These are phyloP conservation scores for Canavalia ensiformis DNA, from an alignment of 306 rosid genomes.

Conservation along the genomic window DNA sequence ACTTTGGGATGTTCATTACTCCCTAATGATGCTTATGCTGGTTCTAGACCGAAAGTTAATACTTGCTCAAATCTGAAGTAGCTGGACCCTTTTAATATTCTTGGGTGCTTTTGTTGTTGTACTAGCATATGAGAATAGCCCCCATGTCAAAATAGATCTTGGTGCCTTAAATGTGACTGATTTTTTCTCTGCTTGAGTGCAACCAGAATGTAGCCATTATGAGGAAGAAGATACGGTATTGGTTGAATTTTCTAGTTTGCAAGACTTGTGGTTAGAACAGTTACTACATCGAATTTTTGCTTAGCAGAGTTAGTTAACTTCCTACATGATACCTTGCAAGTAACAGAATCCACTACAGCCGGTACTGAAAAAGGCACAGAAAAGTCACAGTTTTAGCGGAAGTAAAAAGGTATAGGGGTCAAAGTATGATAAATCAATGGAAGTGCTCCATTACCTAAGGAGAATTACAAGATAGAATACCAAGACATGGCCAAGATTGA, in stretches of 20 bases:
- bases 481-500: too few relatives aligned
- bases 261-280: constrained; percentile 99
- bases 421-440: too few relatives aligned
- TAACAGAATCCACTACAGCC: constrained; percentile 70
- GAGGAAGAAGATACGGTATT: constrained; percentile 94
- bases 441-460: too few relatives aligned
- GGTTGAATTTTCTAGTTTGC: constrained; percentile 93
- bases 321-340: constrained; percentile 96
- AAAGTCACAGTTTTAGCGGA: too few relatives aligned
- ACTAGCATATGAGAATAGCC: constrained; percentile 92
- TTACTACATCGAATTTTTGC: constrained; percentile 93
- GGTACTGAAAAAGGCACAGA: too few relatives aligned
- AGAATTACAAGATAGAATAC: too few relatives aligned
- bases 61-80: constrained; percentile 88
- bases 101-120: constrained; percentile 98
- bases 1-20: constrained; percentile 66
- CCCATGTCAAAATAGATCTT: constrained; percentile 92
- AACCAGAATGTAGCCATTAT: constrained; percentile 94
- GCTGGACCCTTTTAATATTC: constrained; percentile 86
- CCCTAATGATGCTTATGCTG: constrained; percentile 64
- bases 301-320: constrained; percentile 92
- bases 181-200: constrained; percentile 81
- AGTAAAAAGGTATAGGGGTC: too few relatives aligned
- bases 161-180: constrained; percentile 87
- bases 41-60: constrained; percentile 70